A percentile compares a stretch with the other conserved stretches of the same genome.
Evolutionary conservation across 257 asterid species (phyloP).

Genomic region (Solanum pennellii): DNA sequence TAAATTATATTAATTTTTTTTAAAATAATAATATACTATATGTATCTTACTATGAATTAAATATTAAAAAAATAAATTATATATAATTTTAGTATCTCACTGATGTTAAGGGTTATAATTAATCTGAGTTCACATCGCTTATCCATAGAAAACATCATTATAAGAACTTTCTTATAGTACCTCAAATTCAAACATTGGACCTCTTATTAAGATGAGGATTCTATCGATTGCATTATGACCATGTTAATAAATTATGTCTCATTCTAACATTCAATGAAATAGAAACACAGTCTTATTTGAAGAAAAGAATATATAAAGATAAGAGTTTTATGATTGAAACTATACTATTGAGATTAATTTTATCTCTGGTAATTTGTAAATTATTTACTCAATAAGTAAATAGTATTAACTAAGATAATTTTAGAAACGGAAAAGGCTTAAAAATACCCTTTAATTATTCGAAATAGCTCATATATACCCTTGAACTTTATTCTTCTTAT

Average conservation of each 20-base stretch:
- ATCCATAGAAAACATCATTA: not conserved
- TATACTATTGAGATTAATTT: too few species aligned
- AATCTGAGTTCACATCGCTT: not conserved
- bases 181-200: not conserved
- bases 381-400: not conserved
- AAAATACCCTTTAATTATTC: too few species aligned
- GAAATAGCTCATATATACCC: too few species aligned
- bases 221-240: not conserved
- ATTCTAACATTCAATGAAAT: not conserved
- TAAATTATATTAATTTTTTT: not conserved
- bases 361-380: too few species aligned
- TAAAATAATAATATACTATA: not conserved
- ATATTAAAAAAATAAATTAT: not conserved
- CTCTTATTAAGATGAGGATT: not conserved
- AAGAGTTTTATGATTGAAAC: too few species aligned
- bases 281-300: not conserved
- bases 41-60: not conserved
- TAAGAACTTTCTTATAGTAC: not conserved
- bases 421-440: not conserved
- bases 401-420: too few species aligned
- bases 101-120: fast-evolving
- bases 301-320: not conserved
- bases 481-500: too few species aligned
- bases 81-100: not conserved
- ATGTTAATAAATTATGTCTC: not conserved